Evolutionary conservation across 179 eudicot species (phyloP), one percentile per base, ranked within the genome.

Genomic region (Actinidia arguta): DNA sequence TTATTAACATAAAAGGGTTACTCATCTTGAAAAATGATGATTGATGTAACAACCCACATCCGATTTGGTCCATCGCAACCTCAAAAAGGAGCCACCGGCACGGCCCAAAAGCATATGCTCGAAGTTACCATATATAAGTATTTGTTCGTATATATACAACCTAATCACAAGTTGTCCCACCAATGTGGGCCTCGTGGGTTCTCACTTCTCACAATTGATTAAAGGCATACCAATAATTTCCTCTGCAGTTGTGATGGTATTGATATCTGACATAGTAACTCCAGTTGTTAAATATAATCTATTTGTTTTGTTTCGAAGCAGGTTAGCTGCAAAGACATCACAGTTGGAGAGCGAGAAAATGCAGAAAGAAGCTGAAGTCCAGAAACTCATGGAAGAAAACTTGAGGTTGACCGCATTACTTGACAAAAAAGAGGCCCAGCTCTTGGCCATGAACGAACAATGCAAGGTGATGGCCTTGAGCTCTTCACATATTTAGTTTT

Each of bases 361-460:
- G 87, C 99, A 94, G 90, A 95, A 93, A 88, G 98, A 95, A 86
- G 87, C 86, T 5, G 98, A 95, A 84, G 98, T 93, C 47, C 99
- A 92, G 87, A 94, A 91, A 81, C 94, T 95, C 22, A 93, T 95
- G 99, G 97, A 94, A 81, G 98, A 95, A 82, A 95, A 95, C 75
- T 91, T 92, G 83, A 90, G 86, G 88, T 82, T 95, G 86, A 86
- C 86, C 82, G 87, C 94, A 58, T 90, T 90, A 73, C 92, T 95
- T 48, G 99, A 95, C 91, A 92, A 95, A 86, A 95, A 94, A 85
- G 99, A 95, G 85, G 98, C 98, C 16, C 99, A 95, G 78, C 90
- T 95, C 47, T 86, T 95, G 88, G 99, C 99, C 76, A 95, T 95
- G 99, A 95, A 92, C 80, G 99, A 95, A 77, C 98, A 95, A 64